Evolutionary conservation across 2,329 filamentous ascomycete genomes (phyloP), one percentile per base, ranked within the genome.

Genomic region (Teratosphaeria zuluensis): DNA sequence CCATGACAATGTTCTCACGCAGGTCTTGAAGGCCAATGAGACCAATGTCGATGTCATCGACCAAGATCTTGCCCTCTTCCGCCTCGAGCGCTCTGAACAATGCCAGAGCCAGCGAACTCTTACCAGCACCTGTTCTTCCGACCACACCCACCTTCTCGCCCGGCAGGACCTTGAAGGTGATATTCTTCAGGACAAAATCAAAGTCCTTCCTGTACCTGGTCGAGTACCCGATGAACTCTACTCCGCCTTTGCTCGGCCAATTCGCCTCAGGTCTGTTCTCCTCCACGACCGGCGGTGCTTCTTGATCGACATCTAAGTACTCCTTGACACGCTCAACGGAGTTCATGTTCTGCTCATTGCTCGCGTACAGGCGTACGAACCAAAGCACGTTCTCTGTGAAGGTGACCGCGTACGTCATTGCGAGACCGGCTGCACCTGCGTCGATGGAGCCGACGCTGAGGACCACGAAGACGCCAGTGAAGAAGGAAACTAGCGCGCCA

Each of bases 331-430:
- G 89, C 76, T 99, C 94, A 54, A 97, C 92, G 2, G 92, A 92
- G 75, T 99, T 99, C 94, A 99, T 97, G 75, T 96, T 97, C 75
- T 99, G 94, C 76, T 99, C 94, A 69, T 97, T 96, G 70, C 89
- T 85, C 0, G 92, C 88, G 72, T 99, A 99, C 14, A 96, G 81
- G 53, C 94, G 87, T 32, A 99, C 92, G 58, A 97, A 85, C 94
- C 94, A 99, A 19, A 99, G 77, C 6, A 99, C 88, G 65, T 96
- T 97, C 73, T 99, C 94, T 0, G 92, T 95, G 69, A 99, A 99
- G 1, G 90, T 92, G 65, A 99, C 90, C 16, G 94, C 94, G 69
- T 99, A 99, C 55, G 90, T 96, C 68, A 99, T 79, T 4, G 94
- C 95, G 62, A 99, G 83, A 77, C 94, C 94, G 33, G 92, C 94